phyloP scores from a whole-genome alignment of 2,329 filamentous ascomycete species.

The Dryadomyces quercus-mongolicae region DNA sequence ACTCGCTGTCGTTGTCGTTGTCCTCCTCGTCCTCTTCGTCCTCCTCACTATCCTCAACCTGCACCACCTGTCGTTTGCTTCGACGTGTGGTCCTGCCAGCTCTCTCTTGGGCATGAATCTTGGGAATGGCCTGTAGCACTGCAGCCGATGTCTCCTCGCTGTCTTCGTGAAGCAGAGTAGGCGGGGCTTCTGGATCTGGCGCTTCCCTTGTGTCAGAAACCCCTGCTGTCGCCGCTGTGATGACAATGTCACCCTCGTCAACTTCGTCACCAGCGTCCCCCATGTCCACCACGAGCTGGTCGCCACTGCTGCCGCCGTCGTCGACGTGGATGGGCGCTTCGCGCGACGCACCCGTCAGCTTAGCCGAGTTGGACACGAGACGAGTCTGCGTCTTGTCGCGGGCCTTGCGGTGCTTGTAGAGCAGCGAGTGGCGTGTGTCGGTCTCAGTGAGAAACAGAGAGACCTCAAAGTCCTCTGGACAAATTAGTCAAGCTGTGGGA shows the following conservation, averaged over 20 bases:
- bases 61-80: conserved; percentile 18
- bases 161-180: conserved; percentile 33
- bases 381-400: conserved; percentile 40
- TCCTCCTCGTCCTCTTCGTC: conserved; percentile 14
- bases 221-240: conserved; percentile 11
- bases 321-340: conserved; percentile 43
- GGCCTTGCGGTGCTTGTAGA: conserved; percentile 76
- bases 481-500: not conserved
- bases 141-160: conserved; percentile 3
- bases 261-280: conserved; percentile 34
- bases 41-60: conserved; percentile 8
- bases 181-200: not conserved
- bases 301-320: conserved; percentile 7
- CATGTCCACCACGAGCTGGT: not conserved
- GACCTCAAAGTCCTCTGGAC: conserved; percentile 82
- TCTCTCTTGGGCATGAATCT: not conserved
- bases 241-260: conserved; percentile 47
- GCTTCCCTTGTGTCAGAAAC: too few species aligned
- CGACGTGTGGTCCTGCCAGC: conserved; percentile 14
- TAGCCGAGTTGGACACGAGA: conserved; percentile 50
- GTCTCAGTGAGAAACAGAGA: conserved; percentile 87
- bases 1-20: conserved; percentile 2
- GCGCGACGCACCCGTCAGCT: conserved; percentile 44
- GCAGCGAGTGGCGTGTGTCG: conserved; percentile 69
- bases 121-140: conserved; percentile 7